Evolutionary conservation across 148 eudicot genomes (phyloP), one percentile per base, ranked within the genome.

Genomic region (Cornus controversa): DNA sequence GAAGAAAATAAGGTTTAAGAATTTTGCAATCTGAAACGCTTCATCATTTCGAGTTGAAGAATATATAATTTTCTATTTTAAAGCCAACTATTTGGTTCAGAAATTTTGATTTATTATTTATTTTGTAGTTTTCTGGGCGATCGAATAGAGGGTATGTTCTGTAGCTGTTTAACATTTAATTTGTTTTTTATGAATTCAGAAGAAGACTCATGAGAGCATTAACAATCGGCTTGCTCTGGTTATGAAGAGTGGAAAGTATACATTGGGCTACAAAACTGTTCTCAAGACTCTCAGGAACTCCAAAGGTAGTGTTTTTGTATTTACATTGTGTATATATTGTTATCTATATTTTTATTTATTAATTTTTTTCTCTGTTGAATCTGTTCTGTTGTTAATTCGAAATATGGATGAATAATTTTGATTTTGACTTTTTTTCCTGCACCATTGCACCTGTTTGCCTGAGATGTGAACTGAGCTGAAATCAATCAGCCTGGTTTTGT

Each of bases 141-240:
- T 3, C 47, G 25, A 34, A 31, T 5, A 1, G 23, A 9, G 47
- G 47, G 0, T 57, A n/a, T 29, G 66, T 13, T 73, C 28, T 57
- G 28, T 40, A 29, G 26, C 22, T 31, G 6, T 7, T 26, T 73
- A 62, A 73, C 66, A 22, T 15, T 37, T 34, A 10, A 0, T 23
- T 53, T 53, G 23, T 58, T 11, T 73, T 73, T 5, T 0, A 11
- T 13, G 1, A 9, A 20, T 82, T 77, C 89, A 88, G 91, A 88
- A 88, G 86, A 88, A 86, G 89, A 88, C 91, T 26, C 91, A 86
- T 86, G 91, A 88, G 85, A 86, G 89, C 69, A 88, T 88, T 77
- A 88, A 88, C 80, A 88, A 87, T 72, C 77, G 91, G 67, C 83
- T 88, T 70, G 91, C 91, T 64, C 86, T 88, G 27, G 91, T 88